phyloP scores from a whole-genome alignment of 345 rosid species.

The Garcia nutans region DNA sequence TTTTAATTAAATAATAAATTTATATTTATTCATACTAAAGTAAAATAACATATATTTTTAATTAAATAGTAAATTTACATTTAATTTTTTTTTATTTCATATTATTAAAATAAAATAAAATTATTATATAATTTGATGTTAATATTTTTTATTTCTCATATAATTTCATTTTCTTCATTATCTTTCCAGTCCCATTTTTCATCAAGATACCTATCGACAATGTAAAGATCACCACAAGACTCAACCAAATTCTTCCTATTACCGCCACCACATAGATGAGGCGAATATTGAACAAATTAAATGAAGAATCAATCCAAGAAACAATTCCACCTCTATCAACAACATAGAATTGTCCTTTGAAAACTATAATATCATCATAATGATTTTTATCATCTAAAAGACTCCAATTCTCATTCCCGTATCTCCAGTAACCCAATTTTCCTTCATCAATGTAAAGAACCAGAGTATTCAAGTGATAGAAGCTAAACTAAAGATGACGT shows the following conservation, averaged over 20 bases:
- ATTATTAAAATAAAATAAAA: no score
- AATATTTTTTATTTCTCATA: no score
- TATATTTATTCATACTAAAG: no score
- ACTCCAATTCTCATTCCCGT: slow-evolving; percentile 26
- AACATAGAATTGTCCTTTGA: slow-evolving; percentile 23
- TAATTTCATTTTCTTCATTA: no score
- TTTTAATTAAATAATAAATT: no score
- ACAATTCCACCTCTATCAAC: slow-evolving; percentile 28
- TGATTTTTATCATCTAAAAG: slow-evolving; percentile 14
- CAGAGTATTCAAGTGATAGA: no score
- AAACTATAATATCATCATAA: slow-evolving; percentile 26
- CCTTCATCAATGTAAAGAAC: slow-evolving; percentile 8
- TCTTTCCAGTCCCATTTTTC: slow-evolving; percentile 4
- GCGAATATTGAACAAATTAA: slow-evolving; percentile 28
- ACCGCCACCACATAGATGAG: slow-evolving; percentile 26
- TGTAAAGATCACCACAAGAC: slow-evolving; percentile 25
- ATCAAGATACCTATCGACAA: slow-evolving; percentile 29
- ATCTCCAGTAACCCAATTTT: slow-evolving; percentile 29
- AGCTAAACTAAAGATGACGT: no score
- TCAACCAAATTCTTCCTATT: slow-evolving; percentile 22
- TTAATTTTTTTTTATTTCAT: no score
- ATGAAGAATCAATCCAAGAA: slow-evolving; percentile 25
- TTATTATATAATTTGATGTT: no score
- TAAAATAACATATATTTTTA: no score
- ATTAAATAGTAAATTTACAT: no score